Evolutionary conservation across 805 yeast genomes (phyloP).

Genomic region (Candida methanosorbosa): DNA sequence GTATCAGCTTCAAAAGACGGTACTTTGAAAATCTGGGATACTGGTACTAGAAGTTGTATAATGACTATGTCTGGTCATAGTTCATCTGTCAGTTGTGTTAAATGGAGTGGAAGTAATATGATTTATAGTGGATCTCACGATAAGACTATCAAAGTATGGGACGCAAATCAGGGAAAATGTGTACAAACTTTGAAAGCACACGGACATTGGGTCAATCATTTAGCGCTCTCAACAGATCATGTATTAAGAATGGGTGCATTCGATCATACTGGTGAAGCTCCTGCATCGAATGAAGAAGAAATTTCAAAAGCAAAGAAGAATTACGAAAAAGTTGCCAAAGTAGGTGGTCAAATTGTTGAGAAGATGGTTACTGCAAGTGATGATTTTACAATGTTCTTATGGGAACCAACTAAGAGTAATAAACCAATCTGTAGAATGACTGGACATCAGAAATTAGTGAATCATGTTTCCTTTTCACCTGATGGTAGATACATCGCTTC

Average conservation of each 20-base stretch:
- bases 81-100: slow-evolving; percentile 87
- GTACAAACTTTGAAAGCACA: slow-evolving; percentile 76
- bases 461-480: slow-evolving; percentile 93
- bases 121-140: slow-evolving; percentile 91
- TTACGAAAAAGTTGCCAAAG: slow-evolving; percentile 53
- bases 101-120: slow-evolving; percentile 88
- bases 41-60: slow-evolving; percentile 54
- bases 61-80: slow-evolving; percentile 81
- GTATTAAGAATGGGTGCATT: slow-evolving; percentile 82
- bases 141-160: slow-evolving; percentile 91
- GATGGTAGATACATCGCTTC: slow-evolving; percentile 88
- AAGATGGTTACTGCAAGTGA: slow-evolving; percentile 92
- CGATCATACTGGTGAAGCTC: slow-evolving; percentile 54
- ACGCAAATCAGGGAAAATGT: slow-evolving; percentile 66
- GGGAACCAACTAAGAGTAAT: slow-evolving; percentile 79
- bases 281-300: slow-evolving; percentile 36
- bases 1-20: slow-evolving; percentile 91
- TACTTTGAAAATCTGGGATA: slow-evolving; percentile 84
- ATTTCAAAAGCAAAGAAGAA: slow-evolving; percentile 46
- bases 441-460: slow-evolving; percentile 94
- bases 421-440: slow-evolving; percentile 93
- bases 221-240: slow-evolving; percentile 85
- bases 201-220: slow-evolving; percentile 97
- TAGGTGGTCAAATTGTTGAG: slow-evolving; percentile 52
- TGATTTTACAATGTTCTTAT: slow-evolving; percentile 94